Evolutionary conservation across 306 rosid genomes (phyloP).

Genomic region (Bauhinia variegata): DNA sequence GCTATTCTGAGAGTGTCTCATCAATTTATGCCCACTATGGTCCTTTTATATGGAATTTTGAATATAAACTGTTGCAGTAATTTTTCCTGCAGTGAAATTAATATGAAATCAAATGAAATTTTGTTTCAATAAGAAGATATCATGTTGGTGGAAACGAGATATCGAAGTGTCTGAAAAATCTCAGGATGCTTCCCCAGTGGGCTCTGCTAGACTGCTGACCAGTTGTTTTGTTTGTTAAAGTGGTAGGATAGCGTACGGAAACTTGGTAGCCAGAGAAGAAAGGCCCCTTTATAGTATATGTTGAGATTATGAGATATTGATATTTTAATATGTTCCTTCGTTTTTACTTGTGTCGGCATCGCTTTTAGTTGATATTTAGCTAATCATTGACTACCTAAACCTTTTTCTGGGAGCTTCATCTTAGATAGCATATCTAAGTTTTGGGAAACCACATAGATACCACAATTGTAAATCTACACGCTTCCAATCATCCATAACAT

Average conservation of each 20-base stretch:
- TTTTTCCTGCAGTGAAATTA: not conserved
- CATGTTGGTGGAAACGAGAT: no score
- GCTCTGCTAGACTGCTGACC: not conserved
- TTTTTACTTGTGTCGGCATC: not conserved
- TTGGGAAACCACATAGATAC: not conserved
- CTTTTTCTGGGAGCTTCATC: not conserved
- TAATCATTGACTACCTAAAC: not conserved
- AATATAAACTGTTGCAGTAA: not conserved
- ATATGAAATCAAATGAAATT: not conserved
- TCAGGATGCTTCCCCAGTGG: conserved; percentile 4
- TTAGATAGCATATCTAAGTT: not conserved
- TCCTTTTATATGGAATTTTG: not conserved
- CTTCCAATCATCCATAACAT: not conserved
- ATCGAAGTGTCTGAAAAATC: not conserved
- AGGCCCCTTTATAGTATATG: not conserved
- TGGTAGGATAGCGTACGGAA: no score
- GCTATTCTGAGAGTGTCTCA: no score
- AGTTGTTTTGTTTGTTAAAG: no score
- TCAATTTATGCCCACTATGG: not conserved
- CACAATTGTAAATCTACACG: not conserved
- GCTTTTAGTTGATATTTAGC: conserved; percentile 4
- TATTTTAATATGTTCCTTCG: no score
- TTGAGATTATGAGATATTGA: no score
- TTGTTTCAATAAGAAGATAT: not conserved
- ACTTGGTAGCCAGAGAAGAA: no score